A percentile compares a stretch with the other conserved stretches of the same genome.
phyloP scores from a whole-genome alignment of 2,329 filamentous ascomycete genomes.

The Colletotrichum salicis region DNA sequence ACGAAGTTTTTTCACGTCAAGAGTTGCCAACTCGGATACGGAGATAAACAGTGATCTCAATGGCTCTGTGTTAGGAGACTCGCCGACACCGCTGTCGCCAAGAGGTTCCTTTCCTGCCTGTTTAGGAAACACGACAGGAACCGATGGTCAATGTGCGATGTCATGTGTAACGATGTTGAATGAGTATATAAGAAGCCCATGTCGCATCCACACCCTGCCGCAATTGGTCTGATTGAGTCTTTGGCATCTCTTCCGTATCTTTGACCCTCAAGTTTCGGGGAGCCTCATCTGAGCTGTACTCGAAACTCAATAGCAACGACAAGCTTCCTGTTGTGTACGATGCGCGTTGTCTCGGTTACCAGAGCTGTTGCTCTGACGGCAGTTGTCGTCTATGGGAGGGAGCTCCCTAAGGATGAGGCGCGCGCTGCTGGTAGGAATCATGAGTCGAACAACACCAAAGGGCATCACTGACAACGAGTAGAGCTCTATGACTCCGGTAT shows the following conservation, averaged over 20 bases:
- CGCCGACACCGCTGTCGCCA: constrained; percentile 11
- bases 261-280: not conserved
- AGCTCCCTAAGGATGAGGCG: constrained; percentile 37
- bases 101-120: constrained; percentile 30
- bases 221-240: not conserved
- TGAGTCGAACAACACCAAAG: fast-evolving
- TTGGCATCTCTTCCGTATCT: not conserved
- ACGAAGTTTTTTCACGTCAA: not conserved
- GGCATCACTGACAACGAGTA: not conserved
- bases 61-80: not conserved
- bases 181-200: not conserved
- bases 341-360: constrained; percentile 36
- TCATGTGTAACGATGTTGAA: not conserved
- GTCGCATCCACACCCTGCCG: not conserved
- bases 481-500: constrained; percentile 40
- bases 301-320: too few species aligned
- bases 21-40: not conserved
- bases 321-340: not conserved
- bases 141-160: not conserved
- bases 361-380: constrained; percentile 33
- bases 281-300: not conserved
- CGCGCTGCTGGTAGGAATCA: constrained; percentile 35
- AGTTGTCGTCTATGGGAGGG: constrained; percentile 30
- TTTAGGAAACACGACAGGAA: not conserved
- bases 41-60: not conserved